Evolutionary conservation across 306 rosid genomes (phyloP), one percentile per base, ranked within the genome.

Genomic region (Prunus mume): DNA sequence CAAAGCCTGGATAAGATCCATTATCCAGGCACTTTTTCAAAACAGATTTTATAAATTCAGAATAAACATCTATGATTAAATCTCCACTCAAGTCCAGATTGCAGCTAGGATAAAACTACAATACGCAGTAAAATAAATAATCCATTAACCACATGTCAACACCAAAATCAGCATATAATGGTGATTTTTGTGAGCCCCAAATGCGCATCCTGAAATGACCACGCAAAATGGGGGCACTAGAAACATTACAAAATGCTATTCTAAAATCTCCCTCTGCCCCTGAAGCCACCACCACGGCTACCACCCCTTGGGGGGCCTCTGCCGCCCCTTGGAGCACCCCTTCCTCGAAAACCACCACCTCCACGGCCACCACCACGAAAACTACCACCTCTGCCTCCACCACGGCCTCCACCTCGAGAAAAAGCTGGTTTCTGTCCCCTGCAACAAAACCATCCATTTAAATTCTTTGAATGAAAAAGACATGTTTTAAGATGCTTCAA

Each of bases 191-290:
- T 14, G 22, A 9, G 43, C 45, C 63, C 86, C 27, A 12, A 46
- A 2, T 57, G 69, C 32, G 73, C 46, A 72, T 83, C 70, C 79
- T 50, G 17, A 72, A 75, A 64, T 34, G 63, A 75, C 82, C 79
- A 78, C 65, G 63, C 75, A 79, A 76, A 79, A 80, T 18, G 71
- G 76, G 76, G 65, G 52, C 65, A 83, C 65, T 55, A 74, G 7
- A 15, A 56, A 70, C 71, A 61, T 79, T 65, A 86, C 88, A 84
- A 13, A 69, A 62, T 50, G 72, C 2, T 73, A 12, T 61, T 70
- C 82, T 86, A 88, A 17, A 50, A 90, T 84, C 98, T 89, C 27
- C 98, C 99, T 76, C 97, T 86, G 55, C 99, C 99, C 86, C 99
- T 83, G 72, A 92, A 92, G 68, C 96, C 92, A 76, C 95, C 96